These are phyloP conservation scores for Astragalus glycyphyllos DNA, from an alignment of 306 rosid genomes.

Conservation along the genomic window DNA sequence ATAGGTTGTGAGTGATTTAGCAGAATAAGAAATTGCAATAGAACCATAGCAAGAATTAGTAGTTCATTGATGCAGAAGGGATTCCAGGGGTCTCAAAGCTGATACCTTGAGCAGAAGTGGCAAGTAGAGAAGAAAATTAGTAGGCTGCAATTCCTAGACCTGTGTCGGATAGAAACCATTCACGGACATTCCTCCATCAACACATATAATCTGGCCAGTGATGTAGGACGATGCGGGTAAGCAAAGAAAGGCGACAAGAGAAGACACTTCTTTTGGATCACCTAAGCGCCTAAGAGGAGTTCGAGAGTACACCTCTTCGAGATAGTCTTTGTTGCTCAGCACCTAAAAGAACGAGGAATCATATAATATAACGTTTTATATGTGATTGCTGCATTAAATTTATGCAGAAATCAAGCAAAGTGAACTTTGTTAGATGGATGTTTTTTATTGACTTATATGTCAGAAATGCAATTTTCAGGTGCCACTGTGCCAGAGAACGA, in stretches of 20 bases:
- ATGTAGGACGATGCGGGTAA: constrained; percentile 79
- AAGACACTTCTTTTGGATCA: constrained; percentile 74
- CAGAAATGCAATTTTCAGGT: background rate
- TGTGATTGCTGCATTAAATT: background rate
- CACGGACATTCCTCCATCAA: constrained; percentile 79
- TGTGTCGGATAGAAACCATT: constrained; percentile 63
- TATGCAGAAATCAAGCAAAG: background rate
- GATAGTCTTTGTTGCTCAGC: constrained; percentile 60
- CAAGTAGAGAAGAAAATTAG: background rate
- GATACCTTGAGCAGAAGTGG: constrained; percentile 9
- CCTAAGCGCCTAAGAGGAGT: constrained; percentile 76
- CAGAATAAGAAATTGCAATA: background rate
- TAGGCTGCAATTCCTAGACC: constrained; percentile 39
- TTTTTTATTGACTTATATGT: background rate
- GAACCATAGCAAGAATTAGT: background rate
- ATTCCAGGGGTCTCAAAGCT: background rate
- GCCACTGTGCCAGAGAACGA: background rate
- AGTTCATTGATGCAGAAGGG: background rate
- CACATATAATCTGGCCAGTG: constrained; percentile 78
- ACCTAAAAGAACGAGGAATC: constrained; percentile 52
- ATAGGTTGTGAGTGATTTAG: constrained; percentile 3
- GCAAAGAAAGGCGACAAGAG: constrained; percentile 78
- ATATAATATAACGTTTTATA: constrained; percentile 14
- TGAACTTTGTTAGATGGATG: background rate
- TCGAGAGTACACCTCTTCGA: constrained; percentile 72